Evolutionary conservation across 257 asterid species (phyloP).

Genomic region (Nicotiana paniculata): DNA sequence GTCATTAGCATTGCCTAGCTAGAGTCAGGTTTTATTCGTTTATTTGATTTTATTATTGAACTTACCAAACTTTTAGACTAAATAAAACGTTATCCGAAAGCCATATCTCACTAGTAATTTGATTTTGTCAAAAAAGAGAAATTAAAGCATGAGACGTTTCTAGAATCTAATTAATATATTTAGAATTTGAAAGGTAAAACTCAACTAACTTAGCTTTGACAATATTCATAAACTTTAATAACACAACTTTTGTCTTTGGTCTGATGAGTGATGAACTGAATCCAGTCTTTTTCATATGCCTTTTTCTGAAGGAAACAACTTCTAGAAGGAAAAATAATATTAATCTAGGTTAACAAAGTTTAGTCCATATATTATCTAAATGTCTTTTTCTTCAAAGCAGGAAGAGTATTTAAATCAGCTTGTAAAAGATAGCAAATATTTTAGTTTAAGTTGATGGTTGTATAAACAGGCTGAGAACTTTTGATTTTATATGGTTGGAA

Average conservation of each 20-base stretch:
- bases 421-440: too few relatives aligned
- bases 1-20: not conserved
- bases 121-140: not conserved
- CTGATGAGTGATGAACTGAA: not conserved
- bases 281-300: not conserved
- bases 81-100: constrained; percentile 8
- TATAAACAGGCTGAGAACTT: too few relatives aligned
- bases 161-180: not conserved
- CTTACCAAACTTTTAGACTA: not conserved
- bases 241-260: not conserved
- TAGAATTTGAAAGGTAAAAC: constrained; percentile 17
- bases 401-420: not conserved
- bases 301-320: not conserved
- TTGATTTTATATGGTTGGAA: too few relatives aligned
- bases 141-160: not conserved
- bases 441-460: too few relatives aligned
- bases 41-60: not conserved
- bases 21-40: not conserved
- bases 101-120: constrained; percentile 4
- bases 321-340: not conserved
- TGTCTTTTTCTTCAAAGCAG: not conserved
- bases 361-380: not conserved
- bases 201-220: constrained; percentile 26
- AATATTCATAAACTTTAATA: not conserved
- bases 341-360: too few relatives aligned